Conservation (phyloP, 1,139 yeast genomes). For the Lodderomyces pseudojiufengensis region DNA sequence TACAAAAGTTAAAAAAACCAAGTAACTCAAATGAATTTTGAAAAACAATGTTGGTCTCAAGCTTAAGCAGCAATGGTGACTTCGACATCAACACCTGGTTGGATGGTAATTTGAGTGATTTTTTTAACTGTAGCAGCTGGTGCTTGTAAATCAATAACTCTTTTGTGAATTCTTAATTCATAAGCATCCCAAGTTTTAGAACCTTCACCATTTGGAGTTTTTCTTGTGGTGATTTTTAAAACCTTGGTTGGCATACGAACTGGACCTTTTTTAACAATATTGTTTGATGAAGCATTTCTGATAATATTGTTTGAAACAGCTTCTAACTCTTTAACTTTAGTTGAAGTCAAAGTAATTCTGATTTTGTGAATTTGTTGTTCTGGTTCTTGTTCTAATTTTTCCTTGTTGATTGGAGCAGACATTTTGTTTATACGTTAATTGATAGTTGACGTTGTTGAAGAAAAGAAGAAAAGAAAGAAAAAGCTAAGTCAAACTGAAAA, state of each 20-base stretch:
- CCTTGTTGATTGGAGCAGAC: conserved; percentile 82
- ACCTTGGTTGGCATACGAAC: conserved; percentile 99
- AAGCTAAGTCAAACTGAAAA: conserved; percentile 1
- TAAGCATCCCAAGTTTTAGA: conserved; percentile 99
- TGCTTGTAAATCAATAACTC: conserved; percentile 97
- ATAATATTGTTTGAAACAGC: conserved; percentile 85
- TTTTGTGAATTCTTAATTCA: conserved; percentile 99
- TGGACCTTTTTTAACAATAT: conserved; percentile 94
- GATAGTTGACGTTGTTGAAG: conserved; percentile 43
- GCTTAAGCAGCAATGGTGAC: conserved; percentile 40
- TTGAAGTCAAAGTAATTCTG: conserved; percentile 98
- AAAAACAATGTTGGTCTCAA: no score
- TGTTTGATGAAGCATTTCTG: conserved; percentile 78
- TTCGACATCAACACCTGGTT: conserved; percentile 50
- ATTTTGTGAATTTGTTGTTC: conserved; percentile 91
- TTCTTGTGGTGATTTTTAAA: conserved; percentile 98
- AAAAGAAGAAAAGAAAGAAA: conserved; percentile 13
- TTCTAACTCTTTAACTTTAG: conserved; percentile 98
- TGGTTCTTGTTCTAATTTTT: conserved; percentile 65
- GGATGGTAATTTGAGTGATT: conserved; percentile 89
- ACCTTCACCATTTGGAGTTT: conserved; percentile 99
- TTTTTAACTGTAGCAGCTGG: conserved; percentile 92
- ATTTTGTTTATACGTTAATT: conserved; percentile 35
- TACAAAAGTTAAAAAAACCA: no score
- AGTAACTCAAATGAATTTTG: no score